Evolutionary conservation across 768 basidiomycete species (phyloP).

Genomic region (Panus rudis): DNA sequence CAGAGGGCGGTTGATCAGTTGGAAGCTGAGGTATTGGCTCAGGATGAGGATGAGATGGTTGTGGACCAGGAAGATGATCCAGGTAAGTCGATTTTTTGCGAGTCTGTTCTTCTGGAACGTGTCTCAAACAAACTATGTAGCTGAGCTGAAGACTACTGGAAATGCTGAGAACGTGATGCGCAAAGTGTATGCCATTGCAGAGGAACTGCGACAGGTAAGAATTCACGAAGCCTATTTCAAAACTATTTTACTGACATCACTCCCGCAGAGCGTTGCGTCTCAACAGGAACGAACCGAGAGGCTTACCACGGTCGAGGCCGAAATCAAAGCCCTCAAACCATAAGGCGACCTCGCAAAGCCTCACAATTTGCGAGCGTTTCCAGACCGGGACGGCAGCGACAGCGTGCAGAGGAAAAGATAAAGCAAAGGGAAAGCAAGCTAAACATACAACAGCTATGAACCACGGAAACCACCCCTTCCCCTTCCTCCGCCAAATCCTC

Average conservation of each 20-base stretch:
- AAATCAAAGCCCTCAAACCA: slow-evolving; percentile 44
- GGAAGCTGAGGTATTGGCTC: slow-evolving; percentile 13
- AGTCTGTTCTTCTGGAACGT: background rate
- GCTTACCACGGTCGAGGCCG: slow-evolving; percentile 36
- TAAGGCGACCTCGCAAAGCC: slow-evolving; percentile 20
- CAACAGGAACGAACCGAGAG: slow-evolving; percentile 47
- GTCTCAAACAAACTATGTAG: too few relatives aligned
- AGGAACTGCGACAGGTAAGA: slow-evolving; percentile 48
- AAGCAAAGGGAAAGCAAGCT: slow-evolving; percentile 6
- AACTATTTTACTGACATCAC: background rate
- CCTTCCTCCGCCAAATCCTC: slow-evolving; percentile 31
- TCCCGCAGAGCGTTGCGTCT: slow-evolving; percentile 34
- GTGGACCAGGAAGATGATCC: slow-evolving; percentile 15
- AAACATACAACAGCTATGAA: slow-evolving; percentile 27
- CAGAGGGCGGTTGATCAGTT: slow-evolving; percentile 27
- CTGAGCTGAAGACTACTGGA: too few relatives aligned
- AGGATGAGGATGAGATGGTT: slow-evolving; percentile 12
- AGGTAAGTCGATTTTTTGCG: slow-evolving; percentile 7
- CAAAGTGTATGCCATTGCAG: slow-evolving; percentile 34
- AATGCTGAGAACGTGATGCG: too few relatives aligned
- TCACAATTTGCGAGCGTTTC: background rate
- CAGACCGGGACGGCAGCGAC: background rate
- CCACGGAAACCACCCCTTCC: slow-evolving; percentile 42
- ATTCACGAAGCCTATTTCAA: background rate
- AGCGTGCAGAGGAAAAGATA: slow-evolving; percentile 4